Base-by-base conservation (phyloP, 192 early-diverging fungal species). In the Linnemannia hyalina region DNA sequence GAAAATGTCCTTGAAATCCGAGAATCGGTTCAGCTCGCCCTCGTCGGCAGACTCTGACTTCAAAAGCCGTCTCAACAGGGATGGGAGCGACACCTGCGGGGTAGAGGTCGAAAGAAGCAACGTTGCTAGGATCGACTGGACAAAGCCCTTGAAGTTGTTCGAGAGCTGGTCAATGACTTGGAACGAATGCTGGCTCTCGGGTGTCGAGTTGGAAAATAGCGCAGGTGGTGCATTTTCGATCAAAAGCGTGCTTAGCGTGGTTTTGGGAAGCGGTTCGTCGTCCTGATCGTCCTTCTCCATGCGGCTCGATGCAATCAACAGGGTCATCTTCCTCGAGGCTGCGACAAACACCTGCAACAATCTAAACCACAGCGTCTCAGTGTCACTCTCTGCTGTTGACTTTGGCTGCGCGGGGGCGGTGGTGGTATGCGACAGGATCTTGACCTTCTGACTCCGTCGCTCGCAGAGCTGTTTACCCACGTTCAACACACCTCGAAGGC, bases 401-500 rank as follows among this genome's bases (percentile, higher is more conserved):
- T 68, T 73, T 68, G 70, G 69, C 18, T 74, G 80, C 13, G 73
- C 7, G 20, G 85, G 81, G 49, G 57, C 69, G 26, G 77, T 76
- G 29, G 54, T 55, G 38, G 44, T 76, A 52, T 77, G 70, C 13
- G 57, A 73, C 20, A 76, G 54, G 35, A 77, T 55, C 83, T 77
- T 73, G 63, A 76, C 85, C 72, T 68, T 88, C 42, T 69, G 80
- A 70, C 68, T 87, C 60, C 57, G 77, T 68, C 89, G 88, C 47
- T 93, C 91, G 46, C 92, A 93, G n/a, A 93, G 78, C 26, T 90
- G 88, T 49, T 90, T 93, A 6, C 91, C 90, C 52, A 93, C 91
- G 54, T 90, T 90, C 29, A 93, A 68, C 8, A 93, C 91, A 60
- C 92, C 92, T 23, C 89, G 88, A 6, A 93, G 81, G 13, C 91